Evolutionary conservation across 768 basidiomycete genomes (phyloP), one percentile per base, ranked within the genome.

Genomic region (Russula brevipes): DNA sequence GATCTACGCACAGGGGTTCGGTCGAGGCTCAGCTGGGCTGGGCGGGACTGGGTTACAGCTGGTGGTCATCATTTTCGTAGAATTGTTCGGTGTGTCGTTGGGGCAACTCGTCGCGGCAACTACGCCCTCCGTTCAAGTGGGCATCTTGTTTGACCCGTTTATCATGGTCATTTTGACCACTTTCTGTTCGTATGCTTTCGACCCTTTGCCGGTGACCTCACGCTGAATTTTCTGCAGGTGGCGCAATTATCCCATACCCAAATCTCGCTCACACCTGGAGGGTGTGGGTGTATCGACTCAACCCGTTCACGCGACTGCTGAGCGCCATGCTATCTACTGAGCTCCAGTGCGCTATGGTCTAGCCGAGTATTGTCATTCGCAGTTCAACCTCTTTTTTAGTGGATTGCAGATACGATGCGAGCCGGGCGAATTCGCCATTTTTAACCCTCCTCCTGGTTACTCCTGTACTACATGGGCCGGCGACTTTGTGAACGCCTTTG

Each of bases 101-200:
- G 86, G 87, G 33, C 86, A 88, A 68, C 71, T 90, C 45, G 77
- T 95, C 46, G 91, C 86, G 19, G 84, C 92, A 2, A 73, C 92
- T 17, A 85, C 86, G 1, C 91, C 92, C 0, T 84, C 85, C 51
- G 81, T 94, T 55, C 85, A 88, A 70, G 80, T 77, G 44, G 90
- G 90, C 10, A 88, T 88, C 6, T 75, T 93, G 59, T 87, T 86
- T 76, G 92, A 89, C 72, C 91, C 91, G 2, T 87, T 90, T 79
- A 64, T 91, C 53, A 76, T 80, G 47, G 72, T 86, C 38, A 76
- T 87, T 44, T 81, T 91, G 55, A 74, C 82, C 4, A 80, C 85
- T 16, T 92, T 92, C 81, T 90, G 88, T 62, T 36, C 49, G 61
- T 62, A 36, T 42, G 6, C 24, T 39, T 41, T 55, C n/a, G 19